Conservation (phyloP, 306 rosid species). For the peach (Prunus persica) region Prunus_persica_NCBIv2 NC_034014.1:18343001-18343500, state of each 20-base stretch:
- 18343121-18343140: not conserved
- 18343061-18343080: not conserved
- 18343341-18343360: constrained; percentile 15
- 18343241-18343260: not conserved
- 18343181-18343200: not conserved
- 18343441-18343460: constrained; percentile 5
- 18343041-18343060: not conserved
- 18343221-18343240: constrained; percentile 23
- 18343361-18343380: constrained; percentile 12
- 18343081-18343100: not conserved
- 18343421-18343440: not conserved
- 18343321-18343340: constrained; percentile 37
- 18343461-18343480: constrained; percentile 1
- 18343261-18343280: constrained; percentile 1
- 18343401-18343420: constrained; percentile 22
- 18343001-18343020: not conserved
- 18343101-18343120: not conserved
- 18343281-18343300: constrained; percentile 73
- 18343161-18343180: not conserved
- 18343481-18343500: not conserved
- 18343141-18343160: not conserved
- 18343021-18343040: not conserved
- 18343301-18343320: constrained; percentile 47
- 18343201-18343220: constrained; percentile 47
- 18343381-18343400: not conserved